Conservation (phyloP, 257 asterid genomes). For the Orobanche coerulescens region DNA sequence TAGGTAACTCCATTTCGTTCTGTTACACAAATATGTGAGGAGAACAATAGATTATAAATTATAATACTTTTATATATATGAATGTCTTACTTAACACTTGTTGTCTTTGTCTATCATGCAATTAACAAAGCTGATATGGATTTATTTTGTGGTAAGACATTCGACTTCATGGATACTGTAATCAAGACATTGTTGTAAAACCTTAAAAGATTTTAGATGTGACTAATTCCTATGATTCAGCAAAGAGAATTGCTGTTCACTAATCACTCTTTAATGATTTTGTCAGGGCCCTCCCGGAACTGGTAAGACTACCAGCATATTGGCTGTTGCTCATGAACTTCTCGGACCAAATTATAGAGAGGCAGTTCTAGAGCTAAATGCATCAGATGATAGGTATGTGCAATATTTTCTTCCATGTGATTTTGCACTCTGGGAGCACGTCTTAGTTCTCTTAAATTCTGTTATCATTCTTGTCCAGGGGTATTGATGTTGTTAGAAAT, state of each 20-base stretch:
- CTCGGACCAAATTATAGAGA: constrained; percentile 83
- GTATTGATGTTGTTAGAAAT: constrained; percentile 94
- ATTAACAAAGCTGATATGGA: neutral
- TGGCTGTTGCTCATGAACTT: constrained; percentile 96
- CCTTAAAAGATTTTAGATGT: neutral
- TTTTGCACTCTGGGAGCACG: neutral
- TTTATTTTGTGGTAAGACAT: neutral
- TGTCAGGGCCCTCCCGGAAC: constrained; percentile 96
- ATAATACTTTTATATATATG: neutral
- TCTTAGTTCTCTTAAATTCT: constrained; percentile 5
- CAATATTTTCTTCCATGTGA: neutral
- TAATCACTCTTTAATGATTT: constrained; percentile 12
- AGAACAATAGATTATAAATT: neutral
- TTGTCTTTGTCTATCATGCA: neutral
- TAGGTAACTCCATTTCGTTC: neutral
- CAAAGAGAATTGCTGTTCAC: neutral
- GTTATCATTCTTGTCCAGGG: constrained; percentile 40
- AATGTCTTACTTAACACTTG: neutral
- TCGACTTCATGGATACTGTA: neutral
- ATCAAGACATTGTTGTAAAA: neutral
- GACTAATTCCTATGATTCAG: neutral
- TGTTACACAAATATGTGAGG: neutral
- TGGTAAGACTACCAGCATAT: constrained; percentile 88
- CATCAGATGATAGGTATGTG: constrained; percentile 85
- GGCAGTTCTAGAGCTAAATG: constrained; percentile 88